phyloP scores from a whole-genome alignment of 2,329 filamentous ascomycete species.

The Beauveria caledonica region DNA sequence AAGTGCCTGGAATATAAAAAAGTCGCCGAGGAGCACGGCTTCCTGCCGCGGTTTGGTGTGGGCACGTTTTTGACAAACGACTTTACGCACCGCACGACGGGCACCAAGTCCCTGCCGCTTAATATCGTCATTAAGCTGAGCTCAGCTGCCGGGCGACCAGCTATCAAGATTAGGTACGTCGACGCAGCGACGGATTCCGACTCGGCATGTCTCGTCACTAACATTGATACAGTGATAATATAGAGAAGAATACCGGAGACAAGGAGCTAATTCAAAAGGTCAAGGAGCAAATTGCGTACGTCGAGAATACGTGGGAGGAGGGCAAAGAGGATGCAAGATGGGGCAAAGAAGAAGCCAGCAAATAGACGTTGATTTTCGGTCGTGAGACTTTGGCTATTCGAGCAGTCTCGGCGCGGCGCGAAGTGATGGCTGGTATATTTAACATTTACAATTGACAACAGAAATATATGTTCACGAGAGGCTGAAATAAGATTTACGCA shows the following conservation, averaged over 20 bases:
- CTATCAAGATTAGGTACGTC: slow-evolving; percentile 72
- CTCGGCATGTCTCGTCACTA: background rate
- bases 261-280: slow-evolving; percentile 69
- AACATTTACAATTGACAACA: no score
- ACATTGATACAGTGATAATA: slow-evolving; percentile 53
- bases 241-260: slow-evolving; percentile 91
- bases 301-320: slow-evolving; percentile 73
- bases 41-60: slow-evolving; percentile 84
- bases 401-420: background rate
- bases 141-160: slow-evolving; percentile 69
- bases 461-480: no score
- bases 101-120: slow-evolving; percentile 77
- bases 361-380: background rate
- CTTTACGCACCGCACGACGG: slow-evolving; percentile 63
- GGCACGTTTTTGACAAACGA: slow-evolving; percentile 97
- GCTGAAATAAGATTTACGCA: no score
- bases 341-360: slow-evolving; percentile 44
- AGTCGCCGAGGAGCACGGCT: slow-evolving; percentile 69
- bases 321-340: slow-evolving; percentile 80
- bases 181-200: background rate
- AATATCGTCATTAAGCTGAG: slow-evolving; percentile 98
- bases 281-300: slow-evolving; percentile 78
- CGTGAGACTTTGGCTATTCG: background rate
- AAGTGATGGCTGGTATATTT: background rate
- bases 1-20: slow-evolving; percentile 84